A percentile compares a stretch with the other conserved stretches of the same genome.
phyloP scores from a whole-genome alignment of 2,329 filamentous ascomycete genomes.

The Epichloe coenophiala region DNA sequence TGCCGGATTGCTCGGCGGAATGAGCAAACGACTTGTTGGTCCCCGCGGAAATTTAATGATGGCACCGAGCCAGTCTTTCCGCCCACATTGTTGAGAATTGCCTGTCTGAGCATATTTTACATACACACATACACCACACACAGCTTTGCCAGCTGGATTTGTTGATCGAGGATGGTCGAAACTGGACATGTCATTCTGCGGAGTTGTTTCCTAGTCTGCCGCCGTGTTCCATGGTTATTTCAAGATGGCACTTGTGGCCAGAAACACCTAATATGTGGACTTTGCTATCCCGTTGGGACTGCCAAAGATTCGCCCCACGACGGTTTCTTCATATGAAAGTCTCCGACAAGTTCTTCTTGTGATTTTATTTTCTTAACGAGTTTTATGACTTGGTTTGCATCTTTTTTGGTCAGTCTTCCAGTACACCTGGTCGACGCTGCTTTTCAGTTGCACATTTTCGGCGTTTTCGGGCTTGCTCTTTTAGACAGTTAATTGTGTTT shows the following conservation, averaged over 20 bases:
- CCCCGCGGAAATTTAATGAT: constrained; percentile 13
- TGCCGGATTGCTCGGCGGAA: constrained; percentile 14
- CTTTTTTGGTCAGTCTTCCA: constrained; percentile 5
- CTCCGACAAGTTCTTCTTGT: not conserved
- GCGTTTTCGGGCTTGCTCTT: constrained; percentile 11
- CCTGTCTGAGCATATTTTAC: not conserved
- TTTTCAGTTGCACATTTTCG: constrained; percentile 7
- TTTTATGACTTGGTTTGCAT: constrained; percentile 6
- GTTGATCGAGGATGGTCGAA: not conserved
- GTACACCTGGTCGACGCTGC: not conserved
- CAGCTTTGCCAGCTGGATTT: not conserved
- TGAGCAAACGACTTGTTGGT: constrained; percentile 17
- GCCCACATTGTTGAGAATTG: not conserved
- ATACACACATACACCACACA: not conserved
- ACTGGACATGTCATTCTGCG: not conserved
- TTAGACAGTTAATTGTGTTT: not conserved
- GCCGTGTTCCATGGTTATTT: not conserved
- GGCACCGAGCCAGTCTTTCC: not conserved
- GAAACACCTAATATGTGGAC: not conserved
- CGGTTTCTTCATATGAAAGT: not conserved
- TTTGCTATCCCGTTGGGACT: not conserved
- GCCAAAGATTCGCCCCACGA: not conserved
- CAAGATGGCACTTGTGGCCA: not conserved
- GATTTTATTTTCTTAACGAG: constrained; percentile 5
- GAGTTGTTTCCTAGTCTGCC: not conserved